phyloP scores from a whole-genome alignment of 495 filamentous ascomycete genomes.

The Hyaloscypha hepaticicola region DNA sequence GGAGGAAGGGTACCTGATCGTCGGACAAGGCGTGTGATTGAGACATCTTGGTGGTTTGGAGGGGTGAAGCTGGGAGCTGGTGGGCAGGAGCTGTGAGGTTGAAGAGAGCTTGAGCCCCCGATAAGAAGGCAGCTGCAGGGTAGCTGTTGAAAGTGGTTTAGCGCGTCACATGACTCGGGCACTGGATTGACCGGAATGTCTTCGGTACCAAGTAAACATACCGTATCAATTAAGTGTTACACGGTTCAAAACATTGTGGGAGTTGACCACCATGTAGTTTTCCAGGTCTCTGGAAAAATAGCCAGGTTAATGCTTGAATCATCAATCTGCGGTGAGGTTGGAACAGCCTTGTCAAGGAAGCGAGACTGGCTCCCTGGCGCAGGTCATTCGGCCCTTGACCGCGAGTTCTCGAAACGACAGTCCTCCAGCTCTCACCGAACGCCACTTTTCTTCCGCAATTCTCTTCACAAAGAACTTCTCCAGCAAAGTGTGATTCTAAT shows the following conservation, averaged over 20 bases:
- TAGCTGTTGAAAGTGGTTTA: background rate
- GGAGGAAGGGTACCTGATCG: constrained; percentile 68
- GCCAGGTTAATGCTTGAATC: background rate
- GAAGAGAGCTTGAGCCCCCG: constrained; percentile 8
- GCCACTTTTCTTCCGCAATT: background rate
- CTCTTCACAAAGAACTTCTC: background rate
- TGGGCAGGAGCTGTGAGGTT: constrained; percentile 11
- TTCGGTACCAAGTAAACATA: background rate
- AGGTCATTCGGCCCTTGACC: background rate
- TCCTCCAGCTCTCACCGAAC: background rate
- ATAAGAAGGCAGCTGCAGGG: constrained; percentile 7
- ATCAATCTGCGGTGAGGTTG: background rate
- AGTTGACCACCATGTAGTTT: background rate
- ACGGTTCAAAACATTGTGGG: background rate
- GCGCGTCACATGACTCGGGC: background rate
- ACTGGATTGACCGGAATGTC: background rate
- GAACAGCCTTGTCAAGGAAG: constrained; percentile 5
- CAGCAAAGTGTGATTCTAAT: constrained; percentile 5
- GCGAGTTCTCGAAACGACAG: background rate
- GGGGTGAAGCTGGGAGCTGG: constrained; percentile 8
- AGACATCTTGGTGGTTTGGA: constrained; percentile 61
- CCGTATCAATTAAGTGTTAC: background rate
- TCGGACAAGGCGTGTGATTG: constrained; percentile 91
- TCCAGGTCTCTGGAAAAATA: background rate
- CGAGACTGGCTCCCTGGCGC: background rate